These are phyloP conservation scores for Botryotinia narcissicola DNA, from an alignment of 2,329 filamentous ascomycete genomes.

Conservation along the genomic window DNA sequence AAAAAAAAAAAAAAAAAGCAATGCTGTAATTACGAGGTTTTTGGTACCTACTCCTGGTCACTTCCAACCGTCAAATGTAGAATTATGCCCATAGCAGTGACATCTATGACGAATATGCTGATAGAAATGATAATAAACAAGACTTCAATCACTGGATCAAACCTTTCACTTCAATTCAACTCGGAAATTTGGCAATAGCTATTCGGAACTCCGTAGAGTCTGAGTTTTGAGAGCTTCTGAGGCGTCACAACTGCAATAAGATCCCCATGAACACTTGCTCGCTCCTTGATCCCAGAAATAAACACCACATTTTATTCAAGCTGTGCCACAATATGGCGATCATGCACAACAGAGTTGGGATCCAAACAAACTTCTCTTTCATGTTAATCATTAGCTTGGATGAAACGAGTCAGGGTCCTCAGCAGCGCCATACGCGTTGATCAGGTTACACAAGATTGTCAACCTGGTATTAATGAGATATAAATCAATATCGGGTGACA, in stretches of 20 bases:
- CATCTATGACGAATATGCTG: not conserved
- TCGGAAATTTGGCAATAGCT: not conserved
- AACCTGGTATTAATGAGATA: not conserved
- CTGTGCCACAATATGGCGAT: conserved; percentile 2
- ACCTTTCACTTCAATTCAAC: not conserved
- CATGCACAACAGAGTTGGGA: conserved; percentile 2
- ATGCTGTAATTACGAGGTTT: not conserved
- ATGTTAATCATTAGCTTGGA: not conserved
- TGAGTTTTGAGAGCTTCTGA: not conserved
- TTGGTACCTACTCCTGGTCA: not conserved
- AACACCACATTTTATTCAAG: not conserved
- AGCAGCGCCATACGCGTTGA: not conserved
- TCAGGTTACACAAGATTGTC: not conserved
- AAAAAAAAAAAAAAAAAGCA: conserved; percentile 2
- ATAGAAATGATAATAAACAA: not conserved
- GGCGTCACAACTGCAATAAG: not conserved
- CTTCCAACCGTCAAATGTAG: not conserved
- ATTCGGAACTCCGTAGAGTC: not conserved
- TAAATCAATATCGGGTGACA: not conserved
- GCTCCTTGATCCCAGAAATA: conserved; percentile 9
- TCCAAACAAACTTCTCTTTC: not conserved
- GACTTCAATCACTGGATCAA: not conserved
- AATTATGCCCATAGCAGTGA: conserved; percentile 10
- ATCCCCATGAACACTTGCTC: not conserved
- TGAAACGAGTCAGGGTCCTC: conserved; percentile 3